phyloP scores from a whole-genome alignment of 768 basidiomycete species.

The Porpolomopsis calyptriformis region DNA sequence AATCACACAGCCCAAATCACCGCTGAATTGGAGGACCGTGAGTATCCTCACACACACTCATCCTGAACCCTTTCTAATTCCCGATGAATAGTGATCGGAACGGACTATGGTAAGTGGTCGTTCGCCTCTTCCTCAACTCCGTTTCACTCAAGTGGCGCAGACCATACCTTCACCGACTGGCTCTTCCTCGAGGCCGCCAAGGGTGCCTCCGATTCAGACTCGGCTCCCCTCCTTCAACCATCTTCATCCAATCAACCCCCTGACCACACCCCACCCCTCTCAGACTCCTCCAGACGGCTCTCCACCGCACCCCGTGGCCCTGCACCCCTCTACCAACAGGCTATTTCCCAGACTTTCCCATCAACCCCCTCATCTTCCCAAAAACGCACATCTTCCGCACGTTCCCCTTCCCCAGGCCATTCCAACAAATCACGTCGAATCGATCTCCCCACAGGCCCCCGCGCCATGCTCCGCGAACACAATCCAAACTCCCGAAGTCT shows the following conservation, averaged over 20 bases:
- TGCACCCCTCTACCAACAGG: slow-evolving; percentile 52
- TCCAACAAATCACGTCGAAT: slow-evolving; percentile 64
- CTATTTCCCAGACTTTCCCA: slow-evolving; percentile 44
- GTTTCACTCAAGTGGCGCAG: slow-evolving; percentile 25
- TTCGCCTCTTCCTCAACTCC: slow-evolving; percentile 1
- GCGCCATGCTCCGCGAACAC: slow-evolving; percentile 60
- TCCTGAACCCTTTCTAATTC: background rate
- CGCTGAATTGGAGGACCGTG: slow-evolving; percentile 77
- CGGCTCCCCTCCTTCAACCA: slow-evolving; percentile 27
- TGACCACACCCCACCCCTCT: slow-evolving; percentile 22
- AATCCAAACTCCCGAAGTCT: slow-evolving; percentile 47
- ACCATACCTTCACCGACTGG: slow-evolving; percentile 81
- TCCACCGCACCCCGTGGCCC: slow-evolving; percentile 41
- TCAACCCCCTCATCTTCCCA: slow-evolving; percentile 39
- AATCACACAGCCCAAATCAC: slow-evolving; percentile 69
- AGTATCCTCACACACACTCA: slow-evolving; percentile 15
- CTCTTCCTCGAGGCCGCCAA: slow-evolving; percentile 72
- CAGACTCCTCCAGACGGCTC: slow-evolving; percentile 35
- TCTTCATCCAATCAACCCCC: slow-evolving; percentile 23
- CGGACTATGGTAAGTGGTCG: slow-evolving; percentile 63
- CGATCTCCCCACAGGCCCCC: slow-evolving; percentile 75
- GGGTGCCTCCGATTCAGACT: slow-evolving; percentile 46
- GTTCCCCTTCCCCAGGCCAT: slow-evolving; percentile 55
- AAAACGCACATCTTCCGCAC: slow-evolving; percentile 55
- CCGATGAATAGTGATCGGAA: slow-evolving; percentile 50